Evolutionary conservation across 2,329 filamentous ascomycete species (phyloP), one percentile per base, ranked within the genome.

Genomic region (Trichoderma guizhouense): DNA sequence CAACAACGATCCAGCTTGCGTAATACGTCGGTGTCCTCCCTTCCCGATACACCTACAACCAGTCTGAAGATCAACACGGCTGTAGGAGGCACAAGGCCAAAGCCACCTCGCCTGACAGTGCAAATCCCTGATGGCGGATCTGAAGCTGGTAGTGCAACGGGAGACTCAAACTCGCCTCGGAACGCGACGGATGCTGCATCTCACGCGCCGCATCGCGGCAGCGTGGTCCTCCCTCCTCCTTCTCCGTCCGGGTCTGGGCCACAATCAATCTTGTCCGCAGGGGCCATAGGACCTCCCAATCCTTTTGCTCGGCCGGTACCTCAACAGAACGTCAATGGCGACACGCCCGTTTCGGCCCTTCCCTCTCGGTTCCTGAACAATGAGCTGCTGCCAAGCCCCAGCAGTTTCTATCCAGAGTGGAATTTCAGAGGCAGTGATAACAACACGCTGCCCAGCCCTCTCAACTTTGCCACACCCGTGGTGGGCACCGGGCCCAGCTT

Each of bases 51-150:
- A 7, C 93, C 93, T 0, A 91, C 91, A 24, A 90, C 92, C n/a
- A 97, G 93, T 74, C 83, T 92, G 72, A 89, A 91, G 75, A 84
- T 88, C 28, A 83, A 86, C 12, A 76, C 77, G 5, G 71, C 76
- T 71, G 84, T 88, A 11, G 89, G 89, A 70, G 90, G 89, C 9
- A 90, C 93, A 77, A 88, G 95, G 69, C 95, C 96, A 8, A 88
- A 94, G 68, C 81, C 81, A 7, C 96, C 96, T 3, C 89, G 93
- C 68, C 86, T 99, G 61, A 97, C 93, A 76, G 94, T 99, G 5
- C 94, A 98, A 79, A 99, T 99, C 77, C 96, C 96, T 0, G 95
- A 94, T 75, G 96, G 97, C 77, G 90, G 91, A 53, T 97, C 94
- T 11, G 94, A 97, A 76, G 84, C 84, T 60, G 93, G 90, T 71